Base-by-base conservation (phyloP, 2,329 filamentous ascomycete genomes). In the Hypoxylon sp. region DNA sequence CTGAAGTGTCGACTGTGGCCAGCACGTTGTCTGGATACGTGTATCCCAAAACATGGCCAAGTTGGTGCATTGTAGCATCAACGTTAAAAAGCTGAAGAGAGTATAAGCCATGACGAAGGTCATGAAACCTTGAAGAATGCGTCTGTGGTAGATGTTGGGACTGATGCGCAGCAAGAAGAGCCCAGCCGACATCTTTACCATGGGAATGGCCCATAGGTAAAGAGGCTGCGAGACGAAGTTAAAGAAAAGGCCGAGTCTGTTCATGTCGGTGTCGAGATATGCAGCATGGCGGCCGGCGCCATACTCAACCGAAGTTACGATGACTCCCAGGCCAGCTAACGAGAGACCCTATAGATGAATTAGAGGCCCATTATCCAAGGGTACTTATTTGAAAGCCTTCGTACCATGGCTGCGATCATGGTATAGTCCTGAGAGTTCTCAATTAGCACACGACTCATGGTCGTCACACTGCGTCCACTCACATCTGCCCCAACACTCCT, bases 51-150 rank as follows among this genome's bases (percentile, higher is more conserved):
- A 72, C 0, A 77, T 58, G 4, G 74, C 72, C 1, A 83, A 67
- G 37, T 82, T 73, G 4, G 73, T 75, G 45, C 81, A 83, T 55
- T 83, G 79, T 1, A 82, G 67, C 1, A 83, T 53, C 1, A 83
- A 59, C 0, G 80, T 82, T 69, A 81, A 72, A 51, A 77, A 75
- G 21, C 72, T 73, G 8, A 58, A 67, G 4, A 70, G 66, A 0
- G 72, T 74, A 41, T 73, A 74, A 1, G 68, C 59, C 3, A 64
- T 51, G 64, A 76, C 74, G 33, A 77, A 75, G 3, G 56, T 54
- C 69, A 80, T 77, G 21, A 77, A 69, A 9, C 66, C 67, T 17
- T 72, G 61, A 23, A 80, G 74, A 4, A 77, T 60, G 18, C 63
- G 62, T 33, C 69, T 73, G 48, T 75, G 77, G 13, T 70, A 67